phyloP scores from a whole-genome alignment of 1,284 basidiomycete species.

The Tausonia pullulans region DNA sequence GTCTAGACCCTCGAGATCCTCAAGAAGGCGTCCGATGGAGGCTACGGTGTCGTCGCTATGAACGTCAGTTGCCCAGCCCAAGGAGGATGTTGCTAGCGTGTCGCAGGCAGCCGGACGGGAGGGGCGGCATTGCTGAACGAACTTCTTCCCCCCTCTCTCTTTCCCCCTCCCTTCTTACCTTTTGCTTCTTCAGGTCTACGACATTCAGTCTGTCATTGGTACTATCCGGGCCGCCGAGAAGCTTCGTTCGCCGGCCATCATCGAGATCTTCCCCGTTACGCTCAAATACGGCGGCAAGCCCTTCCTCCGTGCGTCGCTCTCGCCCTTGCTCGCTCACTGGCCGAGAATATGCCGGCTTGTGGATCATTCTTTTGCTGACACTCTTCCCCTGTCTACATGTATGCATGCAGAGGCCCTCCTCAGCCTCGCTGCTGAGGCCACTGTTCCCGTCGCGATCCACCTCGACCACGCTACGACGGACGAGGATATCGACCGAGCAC shows the following conservation, averaged over 20 bases:
- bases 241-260: constrained; percentile 30
- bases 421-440: constrained; percentile 41
- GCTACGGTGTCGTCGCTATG: constrained; percentile 30
- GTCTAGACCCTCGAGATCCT: constrained; percentile 31
- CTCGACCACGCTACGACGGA: constrained; percentile 37
- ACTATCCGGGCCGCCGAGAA: constrained; percentile 32
- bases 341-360: neutral
- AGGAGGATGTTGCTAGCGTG: no score
- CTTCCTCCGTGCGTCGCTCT: constrained; percentile 2
- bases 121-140: neutral
- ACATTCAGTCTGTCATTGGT: constrained; percentile 29
- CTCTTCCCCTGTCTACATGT: constrained; percentile 21
- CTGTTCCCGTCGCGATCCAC: constrained; percentile 37
- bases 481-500: constrained; percentile 36
- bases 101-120: no score
- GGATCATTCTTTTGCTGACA: constrained; percentile 14
- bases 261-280: constrained; percentile 31
- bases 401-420: constrained; percentile 30
- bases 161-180: neutral
- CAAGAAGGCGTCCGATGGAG: constrained; percentile 30
- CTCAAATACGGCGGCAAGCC: constrained; percentile 16
- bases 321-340: neutral
- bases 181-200: constrained; percentile 20
- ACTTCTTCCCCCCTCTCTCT: neutral
- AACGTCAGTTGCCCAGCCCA: constrained; percentile 16